A percentile compares a stretch with the other conserved stretches of the same genome.
These are phyloP conservation scores for Nelumbo lutea DNA, from an alignment of 164 flowering plant species.

Conservation along the genomic window DNA sequence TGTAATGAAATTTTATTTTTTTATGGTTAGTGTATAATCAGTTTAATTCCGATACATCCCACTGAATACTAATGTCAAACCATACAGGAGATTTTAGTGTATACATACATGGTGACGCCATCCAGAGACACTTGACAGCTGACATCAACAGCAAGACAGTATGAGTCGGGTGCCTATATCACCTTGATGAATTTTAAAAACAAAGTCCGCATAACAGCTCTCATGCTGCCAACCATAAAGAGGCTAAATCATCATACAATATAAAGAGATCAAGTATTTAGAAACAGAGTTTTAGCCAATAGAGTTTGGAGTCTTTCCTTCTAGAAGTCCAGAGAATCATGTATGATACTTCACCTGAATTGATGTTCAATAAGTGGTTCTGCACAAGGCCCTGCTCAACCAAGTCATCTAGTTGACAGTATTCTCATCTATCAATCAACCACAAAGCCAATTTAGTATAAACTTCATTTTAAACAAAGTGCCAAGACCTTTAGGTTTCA, in stretches of 20 bases:
- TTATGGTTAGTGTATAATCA: too few relatives aligned
- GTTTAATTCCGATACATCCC: too few relatives aligned
- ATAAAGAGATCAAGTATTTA: constrained; percentile 10
- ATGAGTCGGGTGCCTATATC: constrained; percentile 29
- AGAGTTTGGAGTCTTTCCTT: constrained; percentile 7
- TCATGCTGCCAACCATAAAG: constrained; percentile 40
- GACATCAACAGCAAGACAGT: constrained; percentile 31
- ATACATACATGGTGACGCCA: constrained; percentile 23
- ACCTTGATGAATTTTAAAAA: constrained; percentile 25
- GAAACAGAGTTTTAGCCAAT: constrained; percentile 11
- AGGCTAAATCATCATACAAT: constrained; percentile 24
- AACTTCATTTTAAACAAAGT: constrained; percentile 16
- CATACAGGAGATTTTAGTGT: too few relatives aligned
- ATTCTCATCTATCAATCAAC: constrained; percentile 72
- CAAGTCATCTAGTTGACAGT: constrained; percentile 61
- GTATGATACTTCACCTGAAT: constrained; percentile 47
- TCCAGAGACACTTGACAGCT: constrained; percentile 21
- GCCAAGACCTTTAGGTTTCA: constrained; percentile 27
- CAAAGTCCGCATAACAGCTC: constrained; percentile 30
- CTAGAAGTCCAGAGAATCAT: constrained; percentile 18
- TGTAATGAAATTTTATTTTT: too few relatives aligned
- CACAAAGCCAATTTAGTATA: constrained; percentile 59
- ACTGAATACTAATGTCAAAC: too few relatives aligned
- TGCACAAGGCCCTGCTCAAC: constrained; percentile 68
- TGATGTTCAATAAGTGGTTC: constrained; percentile 38